These are phyloP conservation scores for Pseudotulostoma volvatum DNA, from an alignment of 495 filamentous ascomycete species.

Conservation along the genomic window DNA sequence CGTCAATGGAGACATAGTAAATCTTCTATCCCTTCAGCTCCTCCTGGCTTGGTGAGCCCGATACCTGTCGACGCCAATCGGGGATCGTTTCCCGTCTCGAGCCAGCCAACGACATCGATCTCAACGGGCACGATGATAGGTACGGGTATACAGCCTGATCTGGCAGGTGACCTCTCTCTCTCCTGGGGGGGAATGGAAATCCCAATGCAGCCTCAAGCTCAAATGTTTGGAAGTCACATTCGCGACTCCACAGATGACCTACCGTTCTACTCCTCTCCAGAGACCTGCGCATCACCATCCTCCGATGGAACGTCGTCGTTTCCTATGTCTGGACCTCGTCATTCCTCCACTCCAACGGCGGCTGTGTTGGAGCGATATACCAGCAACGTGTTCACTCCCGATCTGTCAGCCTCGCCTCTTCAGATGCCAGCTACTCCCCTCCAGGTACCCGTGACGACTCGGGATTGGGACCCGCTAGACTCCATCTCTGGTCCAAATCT, in stretches of 20 bases:
- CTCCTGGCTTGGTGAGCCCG: conserved; percentile 15
- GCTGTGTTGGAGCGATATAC: conserved; percentile 23
- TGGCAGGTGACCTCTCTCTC: conserved; percentile 21
- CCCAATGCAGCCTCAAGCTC: conserved; percentile 19
- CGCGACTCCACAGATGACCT: conserved; percentile 25
- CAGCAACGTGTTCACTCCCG: conserved; percentile 19
- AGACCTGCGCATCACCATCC: conserved; percentile 28
- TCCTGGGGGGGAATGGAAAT: conserved; percentile 26
- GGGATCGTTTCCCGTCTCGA: conserved; percentile 13
- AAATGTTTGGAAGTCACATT: conserved; percentile 21
- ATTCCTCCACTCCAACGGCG: conserved; percentile 20
- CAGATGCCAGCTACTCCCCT: conserved; percentile 15
- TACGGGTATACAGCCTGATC: conserved; percentile 25
- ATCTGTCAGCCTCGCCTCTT: conserved; percentile 22
- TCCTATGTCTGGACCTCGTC: conserved; percentile 19
- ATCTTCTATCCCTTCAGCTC: conserved; percentile 11
- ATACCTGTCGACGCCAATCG: conserved; percentile 13
- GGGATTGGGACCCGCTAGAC: conserved; percentile 21
- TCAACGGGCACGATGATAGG: conserved; percentile 28
- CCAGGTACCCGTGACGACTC: conserved; percentile 6
- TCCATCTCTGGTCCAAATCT: conserved; percentile 15
- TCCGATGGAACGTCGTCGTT: conserved; percentile 20
- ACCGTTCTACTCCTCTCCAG: conserved; percentile 28
- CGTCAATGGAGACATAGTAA: conserved; percentile 16
- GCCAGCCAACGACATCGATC: conserved; percentile 22